These are phyloP conservation scores for Rachicladosporium sp. DNA, from an alignment of 2,329 filamentous ascomycete genomes.

Conservation along the genomic window DNA sequence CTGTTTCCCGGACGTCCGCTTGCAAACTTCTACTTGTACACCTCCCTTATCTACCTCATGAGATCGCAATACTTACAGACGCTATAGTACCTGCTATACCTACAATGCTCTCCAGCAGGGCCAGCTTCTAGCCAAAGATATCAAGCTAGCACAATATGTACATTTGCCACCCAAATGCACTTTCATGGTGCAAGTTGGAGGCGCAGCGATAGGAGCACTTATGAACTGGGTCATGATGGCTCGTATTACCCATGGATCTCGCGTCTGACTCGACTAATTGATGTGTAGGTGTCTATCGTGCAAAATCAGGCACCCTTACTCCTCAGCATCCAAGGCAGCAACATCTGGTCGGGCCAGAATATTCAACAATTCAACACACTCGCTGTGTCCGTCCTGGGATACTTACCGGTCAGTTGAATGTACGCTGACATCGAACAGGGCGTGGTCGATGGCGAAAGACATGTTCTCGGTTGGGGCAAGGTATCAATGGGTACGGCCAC, in stretches of 20 bases:
- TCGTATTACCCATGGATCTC: no score
- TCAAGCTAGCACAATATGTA: constrained; percentile 27
- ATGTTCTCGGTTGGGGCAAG: constrained; percentile 29
- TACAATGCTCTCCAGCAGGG: constrained; percentile 22
- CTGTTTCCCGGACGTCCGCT: constrained; percentile 29
- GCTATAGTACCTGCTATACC: constrained; percentile 13
- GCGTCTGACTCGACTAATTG: neutral
- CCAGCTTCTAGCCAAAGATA: constrained; percentile 20
- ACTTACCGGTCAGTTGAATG: no score
- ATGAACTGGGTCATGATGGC: constrained; percentile 37
- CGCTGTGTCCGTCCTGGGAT: no score
- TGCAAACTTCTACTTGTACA: constrained; percentile 20
- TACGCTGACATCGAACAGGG: no score
- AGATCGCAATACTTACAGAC: neutral
- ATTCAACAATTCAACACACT: constrained; percentile 36
- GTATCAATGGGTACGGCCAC: constrained; percentile 15
- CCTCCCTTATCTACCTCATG: constrained; percentile 7
- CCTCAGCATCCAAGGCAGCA: constrained; percentile 29
- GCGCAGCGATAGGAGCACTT: constrained; percentile 30
- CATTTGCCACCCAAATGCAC: constrained; percentile 32
- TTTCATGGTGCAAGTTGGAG: constrained; percentile 32
- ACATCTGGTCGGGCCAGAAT: constrained; percentile 38
- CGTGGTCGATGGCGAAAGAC: constrained; percentile 31
- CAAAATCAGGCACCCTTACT: constrained; percentile 32
- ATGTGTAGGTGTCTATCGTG: constrained; percentile 25